Evolutionary conservation across 768 basidiomycete species (phyloP).

Genomic region (Antrodiella citrinella): DNA sequence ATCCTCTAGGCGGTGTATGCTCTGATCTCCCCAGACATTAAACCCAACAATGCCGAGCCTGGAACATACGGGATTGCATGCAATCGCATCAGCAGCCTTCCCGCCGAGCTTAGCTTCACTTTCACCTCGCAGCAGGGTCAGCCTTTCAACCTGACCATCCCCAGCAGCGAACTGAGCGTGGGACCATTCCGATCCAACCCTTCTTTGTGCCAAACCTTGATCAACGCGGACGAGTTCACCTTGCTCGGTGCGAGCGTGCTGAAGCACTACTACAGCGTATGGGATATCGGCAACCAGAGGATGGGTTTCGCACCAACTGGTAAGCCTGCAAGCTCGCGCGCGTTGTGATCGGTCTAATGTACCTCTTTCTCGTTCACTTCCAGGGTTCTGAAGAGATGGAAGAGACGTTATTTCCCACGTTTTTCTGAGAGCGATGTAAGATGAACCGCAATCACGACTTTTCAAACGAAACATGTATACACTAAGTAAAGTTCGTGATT

Average conservation of each 20-base stretch:
- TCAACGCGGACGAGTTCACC: constrained; percentile 46
- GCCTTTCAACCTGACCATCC: constrained; percentile 50
- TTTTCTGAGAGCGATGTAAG: no score
- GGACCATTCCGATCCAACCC: constrained; percentile 47
- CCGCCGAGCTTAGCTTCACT: constrained; percentile 42
- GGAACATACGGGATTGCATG: constrained; percentile 52
- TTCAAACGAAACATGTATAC: no score
- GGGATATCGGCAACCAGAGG: constrained; percentile 42
- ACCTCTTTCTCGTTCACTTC: no score
- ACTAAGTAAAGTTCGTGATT: no score
- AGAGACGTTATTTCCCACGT: no score
- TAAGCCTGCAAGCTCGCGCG: no score
- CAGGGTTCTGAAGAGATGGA: no score
- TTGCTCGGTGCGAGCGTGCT: constrained; percentile 47
- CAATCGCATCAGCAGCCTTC: constrained; percentile 34
- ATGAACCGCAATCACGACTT: no score
- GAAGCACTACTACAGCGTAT: constrained; percentile 55
- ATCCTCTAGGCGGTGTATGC: constrained; percentile 41
- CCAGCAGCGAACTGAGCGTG: constrained; percentile 47
- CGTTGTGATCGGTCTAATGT: no score
- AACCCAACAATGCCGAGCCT: constrained; percentile 40
- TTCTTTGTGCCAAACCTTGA: constrained; percentile 45
- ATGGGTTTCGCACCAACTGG: constrained; percentile 46
- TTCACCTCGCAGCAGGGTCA: constrained; percentile 43
- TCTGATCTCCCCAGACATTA: constrained; percentile 49